Evolutionary conservation across 2,329 filamentous ascomycete genomes (phyloP).

Genomic region (Exophiala dermatitidis): DNA sequence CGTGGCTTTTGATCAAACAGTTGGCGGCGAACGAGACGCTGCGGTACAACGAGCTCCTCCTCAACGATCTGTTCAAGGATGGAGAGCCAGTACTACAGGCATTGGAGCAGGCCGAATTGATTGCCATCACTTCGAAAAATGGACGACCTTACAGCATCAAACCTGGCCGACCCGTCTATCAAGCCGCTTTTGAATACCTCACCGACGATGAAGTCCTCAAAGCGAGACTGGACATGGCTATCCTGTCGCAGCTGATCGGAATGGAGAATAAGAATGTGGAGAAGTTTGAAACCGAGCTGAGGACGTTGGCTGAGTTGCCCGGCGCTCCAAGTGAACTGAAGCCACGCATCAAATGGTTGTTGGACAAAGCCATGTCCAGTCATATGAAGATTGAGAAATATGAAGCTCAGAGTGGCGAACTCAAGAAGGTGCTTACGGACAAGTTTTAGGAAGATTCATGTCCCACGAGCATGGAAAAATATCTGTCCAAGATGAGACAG

Average conservation of each 20-base stretch:
- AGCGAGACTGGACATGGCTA: conserved; percentile 64
- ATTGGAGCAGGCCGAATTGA: conserved; percentile 78
- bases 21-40: conserved; percentile 60
- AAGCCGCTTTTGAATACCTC: conserved; percentile 69
- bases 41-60: conserved; percentile 77
- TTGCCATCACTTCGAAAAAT: conserved; percentile 63
- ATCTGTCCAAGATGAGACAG: no score
- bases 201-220: conserved; percentile 64
- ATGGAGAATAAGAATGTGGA: conserved; percentile 67
- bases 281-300: conserved; percentile 71
- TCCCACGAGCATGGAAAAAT: background rate
- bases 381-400: conserved; percentile 67
- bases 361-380: conserved; percentile 64
- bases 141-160: conserved; percentile 72
- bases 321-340: conserved; percentile 62
- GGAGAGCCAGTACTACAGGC: conserved; percentile 71
- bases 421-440: conserved; percentile 63
- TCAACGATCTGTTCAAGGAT: conserved; percentile 67
- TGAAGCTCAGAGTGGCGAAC: conserved; percentile 61
- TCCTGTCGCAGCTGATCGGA: conserved; percentile 62
- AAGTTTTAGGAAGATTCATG: conserved; percentile 38
- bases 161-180: conserved; percentile 79
- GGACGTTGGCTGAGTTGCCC: conserved; percentile 61
- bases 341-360: conserved; percentile 62
- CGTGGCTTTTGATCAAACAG: conserved; percentile 77